Percentiles rank a stretch among this genome's conserved stretches.
Conservation (phyloP, 1,284 basidiomycete genomes). For the Tylopilus sp. region DNA sequence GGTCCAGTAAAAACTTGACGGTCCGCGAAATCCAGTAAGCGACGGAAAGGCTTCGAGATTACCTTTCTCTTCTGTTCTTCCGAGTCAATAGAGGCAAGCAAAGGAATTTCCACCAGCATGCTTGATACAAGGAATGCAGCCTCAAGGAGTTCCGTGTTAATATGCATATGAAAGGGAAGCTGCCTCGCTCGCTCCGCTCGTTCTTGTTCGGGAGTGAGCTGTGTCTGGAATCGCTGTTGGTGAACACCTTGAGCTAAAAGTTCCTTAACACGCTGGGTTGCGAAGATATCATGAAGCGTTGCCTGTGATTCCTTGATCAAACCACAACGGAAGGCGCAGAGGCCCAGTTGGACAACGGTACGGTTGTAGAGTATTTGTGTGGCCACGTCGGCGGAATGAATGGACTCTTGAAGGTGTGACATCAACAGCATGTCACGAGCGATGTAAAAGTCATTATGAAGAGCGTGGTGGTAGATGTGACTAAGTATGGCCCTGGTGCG, state of each 20-base stretch:
- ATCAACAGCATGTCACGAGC: constrained; percentile 98
- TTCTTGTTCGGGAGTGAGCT: constrained; percentile 90
- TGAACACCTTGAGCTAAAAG: constrained; percentile 95
- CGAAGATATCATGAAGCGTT: constrained; percentile 93
- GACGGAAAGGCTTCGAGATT: constrained; percentile 93
- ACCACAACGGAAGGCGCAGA: constrained; percentile 94
- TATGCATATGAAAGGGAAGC: constrained; percentile 99
- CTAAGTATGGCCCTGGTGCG: constrained; percentile 95
- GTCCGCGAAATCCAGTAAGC: constrained; percentile 95
- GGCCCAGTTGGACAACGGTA: constrained; percentile 92
- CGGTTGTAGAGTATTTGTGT: constrained; percentile 99
- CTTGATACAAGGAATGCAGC: constrained; percentile 96
- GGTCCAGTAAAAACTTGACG: constrained; percentile 97
- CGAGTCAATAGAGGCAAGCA: constrained; percentile 89
- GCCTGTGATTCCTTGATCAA: constrained; percentile 92
- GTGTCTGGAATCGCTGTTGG: constrained; percentile 79
- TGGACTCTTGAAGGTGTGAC: constrained; percentile 97
- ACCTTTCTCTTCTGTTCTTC: constrained; percentile 90
- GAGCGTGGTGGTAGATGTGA: constrained; percentile 95
- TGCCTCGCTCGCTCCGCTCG: constrained; percentile 93
- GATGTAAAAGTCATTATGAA: constrained; percentile 95
- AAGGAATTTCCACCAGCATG: constrained; percentile 97
- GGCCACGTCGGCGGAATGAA: constrained; percentile 91
- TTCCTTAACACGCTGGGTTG: constrained; percentile 94
- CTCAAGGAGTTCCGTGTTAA: constrained; percentile 96